These are phyloP conservation scores for Silybum marianum DNA, from an alignment of 129 eudicot species.

Conservation along the genomic window DNA sequence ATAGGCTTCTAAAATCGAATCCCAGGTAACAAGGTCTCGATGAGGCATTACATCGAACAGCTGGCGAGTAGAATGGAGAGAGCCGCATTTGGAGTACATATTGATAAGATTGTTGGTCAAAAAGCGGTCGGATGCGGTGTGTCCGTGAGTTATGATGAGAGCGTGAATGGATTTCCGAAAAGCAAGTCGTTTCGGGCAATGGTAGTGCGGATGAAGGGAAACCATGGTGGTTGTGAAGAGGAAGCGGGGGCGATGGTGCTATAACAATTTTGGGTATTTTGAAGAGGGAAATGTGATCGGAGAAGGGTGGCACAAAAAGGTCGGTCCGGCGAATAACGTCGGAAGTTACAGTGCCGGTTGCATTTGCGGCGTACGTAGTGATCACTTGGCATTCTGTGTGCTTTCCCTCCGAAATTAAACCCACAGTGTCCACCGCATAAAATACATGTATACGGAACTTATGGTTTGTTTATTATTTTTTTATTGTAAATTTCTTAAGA, in stretches of 20 bases:
- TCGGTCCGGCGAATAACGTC: slow-evolving; percentile 7
- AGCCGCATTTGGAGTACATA: slow-evolving; percentile 39
- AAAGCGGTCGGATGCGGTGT: slow-evolving; percentile 31
- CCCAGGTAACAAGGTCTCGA: slow-evolving; percentile 50
- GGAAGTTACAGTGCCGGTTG: slow-evolving; percentile 27
- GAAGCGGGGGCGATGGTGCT: slow-evolving; percentile 11
- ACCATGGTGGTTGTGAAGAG: slow-evolving; percentile 38
- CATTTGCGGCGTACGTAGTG: not conserved
- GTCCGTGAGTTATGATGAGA: slow-evolving; percentile 32
- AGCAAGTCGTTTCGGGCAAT: slow-evolving; percentile 35
- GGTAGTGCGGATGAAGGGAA: slow-evolving; percentile 47
- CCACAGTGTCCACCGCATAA: too few relatives aligned
- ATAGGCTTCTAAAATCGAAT: slow-evolving; percentile 43
- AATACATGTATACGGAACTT: too few relatives aligned
- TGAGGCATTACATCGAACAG: slow-evolving; percentile 48
- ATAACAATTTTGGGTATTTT: not conserved
- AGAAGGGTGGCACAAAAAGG: not conserved
- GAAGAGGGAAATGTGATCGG: slow-evolving; percentile 6
- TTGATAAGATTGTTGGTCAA: slow-evolving; percentile 45
- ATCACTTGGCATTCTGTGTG: not conserved
- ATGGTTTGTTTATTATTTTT: too few relatives aligned
- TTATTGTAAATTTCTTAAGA: too few relatives aligned
- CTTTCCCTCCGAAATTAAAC: not conserved
- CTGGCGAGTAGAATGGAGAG: slow-evolving; percentile 30
- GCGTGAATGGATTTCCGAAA: slow-evolving; percentile 38